phyloP scores from a whole-genome alignment of 208 protist genomes.

The Acanthamoeba healyi region DNA sequence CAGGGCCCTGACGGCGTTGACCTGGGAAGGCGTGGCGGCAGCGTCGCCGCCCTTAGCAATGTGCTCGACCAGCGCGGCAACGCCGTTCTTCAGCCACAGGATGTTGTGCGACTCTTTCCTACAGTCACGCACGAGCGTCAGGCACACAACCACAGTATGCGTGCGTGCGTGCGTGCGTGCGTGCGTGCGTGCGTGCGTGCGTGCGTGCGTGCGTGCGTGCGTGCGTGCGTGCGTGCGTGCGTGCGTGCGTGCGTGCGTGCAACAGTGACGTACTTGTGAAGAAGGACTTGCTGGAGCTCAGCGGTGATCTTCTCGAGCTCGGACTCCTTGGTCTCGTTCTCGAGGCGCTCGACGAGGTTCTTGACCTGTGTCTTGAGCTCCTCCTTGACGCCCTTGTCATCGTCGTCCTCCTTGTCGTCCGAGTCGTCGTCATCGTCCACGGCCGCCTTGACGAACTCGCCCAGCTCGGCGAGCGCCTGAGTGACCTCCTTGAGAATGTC shows the following conservation, averaged over 20 bases:
- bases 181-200: too few species aligned
- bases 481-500: constrained; percentile 53
- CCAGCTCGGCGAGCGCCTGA: constrained; percentile 45
- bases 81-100: constrained; percentile 47
- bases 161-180: too few species aligned
- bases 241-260: too few species aligned
- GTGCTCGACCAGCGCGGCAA: constrained; percentile 27
- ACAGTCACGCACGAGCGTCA: neutral
- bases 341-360: constrained; percentile 18
- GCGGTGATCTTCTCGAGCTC: constrained; percentile 49
- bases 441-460: constrained; percentile 55
- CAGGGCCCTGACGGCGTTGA: constrained; percentile 26
- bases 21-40: constrained; percentile 5
- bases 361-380: constrained; percentile 50
- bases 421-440: constrained; percentile 18
- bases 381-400: constrained; percentile 53
- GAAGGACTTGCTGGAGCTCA: constrained; percentile 33
- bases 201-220: too few species aligned
- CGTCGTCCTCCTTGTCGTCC: constrained; percentile 17
- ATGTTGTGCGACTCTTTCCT: constrained; percentile 69
- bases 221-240: too few species aligned
- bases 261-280: constrained; percentile 9
- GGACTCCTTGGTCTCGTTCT: constrained; percentile 36
- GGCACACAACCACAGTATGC: neutral
- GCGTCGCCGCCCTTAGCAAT: constrained; percentile 6